phyloP scores from a whole-genome alignment of 2,329 filamentous ascomycete species.

The Fusarium sublunatum region DNA sequence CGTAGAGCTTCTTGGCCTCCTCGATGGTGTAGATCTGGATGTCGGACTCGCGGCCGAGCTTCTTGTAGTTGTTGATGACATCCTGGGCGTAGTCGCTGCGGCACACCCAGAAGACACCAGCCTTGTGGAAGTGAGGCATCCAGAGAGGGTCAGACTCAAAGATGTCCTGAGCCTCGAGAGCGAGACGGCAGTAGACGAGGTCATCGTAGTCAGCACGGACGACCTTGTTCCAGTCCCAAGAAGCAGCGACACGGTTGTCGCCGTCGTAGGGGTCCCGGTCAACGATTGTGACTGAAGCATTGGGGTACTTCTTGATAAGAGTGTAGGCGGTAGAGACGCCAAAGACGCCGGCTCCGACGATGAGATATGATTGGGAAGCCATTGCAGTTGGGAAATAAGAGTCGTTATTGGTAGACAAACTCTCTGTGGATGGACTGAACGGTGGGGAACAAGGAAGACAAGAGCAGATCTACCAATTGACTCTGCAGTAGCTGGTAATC shows the following conservation, averaged over 20 bases:
- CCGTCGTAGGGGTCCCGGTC: conserved; percentile 66
- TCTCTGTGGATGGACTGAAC: neutral
- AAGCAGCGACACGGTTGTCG: conserved; percentile 65
- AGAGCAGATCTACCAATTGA: conserved; percentile 21
- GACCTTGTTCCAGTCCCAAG: conserved; percentile 64
- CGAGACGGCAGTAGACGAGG: conserved; percentile 71
- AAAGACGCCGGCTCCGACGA: conserved; percentile 74
- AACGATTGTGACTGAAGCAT: conserved; percentile 65
- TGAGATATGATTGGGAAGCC: conserved; percentile 59
- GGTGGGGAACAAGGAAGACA: neutral
- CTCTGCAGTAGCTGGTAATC: neutral
- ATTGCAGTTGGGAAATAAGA: conserved; percentile 23
- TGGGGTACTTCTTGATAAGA: conserved; percentile 62
- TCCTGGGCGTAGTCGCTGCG: conserved; percentile 61
- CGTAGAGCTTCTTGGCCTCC: conserved; percentile 62
- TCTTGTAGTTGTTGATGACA: conserved; percentile 65
- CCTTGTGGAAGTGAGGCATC: conserved; percentile 67
- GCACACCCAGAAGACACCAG: conserved; percentile 68
- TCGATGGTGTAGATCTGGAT: conserved; percentile 59
- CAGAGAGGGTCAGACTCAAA: conserved; percentile 69
- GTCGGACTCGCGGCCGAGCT: conserved; percentile 55
- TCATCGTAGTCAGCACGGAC: conserved; percentile 55
- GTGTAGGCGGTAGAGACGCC: conserved; percentile 74
- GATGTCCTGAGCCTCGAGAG: conserved; percentile 71
- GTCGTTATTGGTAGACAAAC: conserved; percentile 22